Conservation (phyloP, 2,329 filamentous ascomycete genomes). For the Scedosporium boydii region DNA sequence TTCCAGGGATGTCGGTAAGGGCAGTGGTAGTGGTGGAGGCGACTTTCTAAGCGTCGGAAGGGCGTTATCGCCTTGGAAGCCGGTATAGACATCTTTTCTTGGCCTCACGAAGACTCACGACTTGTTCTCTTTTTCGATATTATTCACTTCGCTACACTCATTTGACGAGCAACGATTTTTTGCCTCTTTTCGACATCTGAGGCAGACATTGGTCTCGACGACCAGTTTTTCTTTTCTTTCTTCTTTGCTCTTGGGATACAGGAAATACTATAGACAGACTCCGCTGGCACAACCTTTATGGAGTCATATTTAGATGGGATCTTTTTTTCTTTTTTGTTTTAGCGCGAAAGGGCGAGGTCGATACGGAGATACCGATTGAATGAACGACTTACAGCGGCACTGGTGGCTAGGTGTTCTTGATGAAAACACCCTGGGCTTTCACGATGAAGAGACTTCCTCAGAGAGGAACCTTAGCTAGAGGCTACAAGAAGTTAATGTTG, state of each 20-base stretch:
- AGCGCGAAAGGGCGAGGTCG: not conserved
- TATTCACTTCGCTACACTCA: not conserved
- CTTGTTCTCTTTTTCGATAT: not conserved
- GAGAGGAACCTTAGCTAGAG: not conserved
- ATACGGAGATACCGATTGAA: not conserved
- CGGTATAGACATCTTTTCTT: not conserved
- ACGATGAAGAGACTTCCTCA: not conserved
- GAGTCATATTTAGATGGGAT: not conserved
- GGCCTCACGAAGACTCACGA: not conserved
- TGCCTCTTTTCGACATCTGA: not conserved
- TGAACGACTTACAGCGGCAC: not conserved
- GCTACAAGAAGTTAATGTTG: not conserved
- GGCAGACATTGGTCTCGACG: not conserved
- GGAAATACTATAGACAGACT: not conserved
- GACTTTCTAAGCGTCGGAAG: slow-evolving; percentile 4
- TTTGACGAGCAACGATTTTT: not conserved
- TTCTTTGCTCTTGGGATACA: not conserved
- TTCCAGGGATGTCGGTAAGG: not conserved
- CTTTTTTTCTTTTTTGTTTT: not conserved
- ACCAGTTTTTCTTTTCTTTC: not conserved
- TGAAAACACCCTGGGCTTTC: slow-evolving; percentile 1
- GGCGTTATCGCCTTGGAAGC: slow-evolving; percentile 6
- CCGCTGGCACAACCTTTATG: not conserved
- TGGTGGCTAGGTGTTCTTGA: slow-evolving; percentile 1
- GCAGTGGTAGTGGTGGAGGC: not conserved